A percentile compares a stretch with the other conserved stretches of the same genome.
These are phyloP conservation scores for Dryas alaskensis DNA, from an alignment of 306 rosid genomes.

Conservation along the genomic window DNA sequence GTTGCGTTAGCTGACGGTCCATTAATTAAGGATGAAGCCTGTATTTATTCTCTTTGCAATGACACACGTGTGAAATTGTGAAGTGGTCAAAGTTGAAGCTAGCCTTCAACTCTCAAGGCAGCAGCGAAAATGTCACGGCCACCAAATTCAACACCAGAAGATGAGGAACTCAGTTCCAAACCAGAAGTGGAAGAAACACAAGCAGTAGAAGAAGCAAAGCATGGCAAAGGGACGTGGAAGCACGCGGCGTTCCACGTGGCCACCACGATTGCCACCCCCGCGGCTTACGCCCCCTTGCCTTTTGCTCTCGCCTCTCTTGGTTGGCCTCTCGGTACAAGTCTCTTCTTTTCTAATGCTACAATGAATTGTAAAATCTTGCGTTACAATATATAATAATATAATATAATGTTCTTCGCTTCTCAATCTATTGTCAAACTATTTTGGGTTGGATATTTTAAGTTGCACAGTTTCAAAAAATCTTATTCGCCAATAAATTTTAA, in stretches of 20 bases:
- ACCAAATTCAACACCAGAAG: neutral
- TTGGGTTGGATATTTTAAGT: too few relatives aligned
- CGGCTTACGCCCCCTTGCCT: constrained; percentile 77
- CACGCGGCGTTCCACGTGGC: constrained; percentile 77
- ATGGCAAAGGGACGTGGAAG: constrained; percentile 62
- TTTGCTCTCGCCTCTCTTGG: constrained; percentile 80
- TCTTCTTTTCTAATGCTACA: neutral
- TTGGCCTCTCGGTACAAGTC: constrained; percentile 63
- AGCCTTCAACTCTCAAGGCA: neutral
- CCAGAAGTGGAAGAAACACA: constrained; percentile 10
- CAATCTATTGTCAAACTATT: too few relatives aligned
- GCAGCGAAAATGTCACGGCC: constrained; percentile 22
- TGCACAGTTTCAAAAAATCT: too few relatives aligned
- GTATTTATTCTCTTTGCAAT: neutral
- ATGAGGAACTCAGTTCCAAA: neutral
- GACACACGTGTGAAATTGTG: neutral
- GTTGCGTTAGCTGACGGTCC: neutral
- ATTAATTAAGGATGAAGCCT: too few relatives aligned
- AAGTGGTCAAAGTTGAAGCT: neutral
- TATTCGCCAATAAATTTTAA: neutral
- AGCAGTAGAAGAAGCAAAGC: constrained; percentile 11
- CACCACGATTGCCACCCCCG: constrained; percentile 78
- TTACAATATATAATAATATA: too few relatives aligned
- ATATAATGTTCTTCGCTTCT: too few relatives aligned
- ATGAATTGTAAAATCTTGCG: neutral